Conservation (phyloP, 768 basidiomycete genomes). For the Panaeolus papilionaceus region DNA sequence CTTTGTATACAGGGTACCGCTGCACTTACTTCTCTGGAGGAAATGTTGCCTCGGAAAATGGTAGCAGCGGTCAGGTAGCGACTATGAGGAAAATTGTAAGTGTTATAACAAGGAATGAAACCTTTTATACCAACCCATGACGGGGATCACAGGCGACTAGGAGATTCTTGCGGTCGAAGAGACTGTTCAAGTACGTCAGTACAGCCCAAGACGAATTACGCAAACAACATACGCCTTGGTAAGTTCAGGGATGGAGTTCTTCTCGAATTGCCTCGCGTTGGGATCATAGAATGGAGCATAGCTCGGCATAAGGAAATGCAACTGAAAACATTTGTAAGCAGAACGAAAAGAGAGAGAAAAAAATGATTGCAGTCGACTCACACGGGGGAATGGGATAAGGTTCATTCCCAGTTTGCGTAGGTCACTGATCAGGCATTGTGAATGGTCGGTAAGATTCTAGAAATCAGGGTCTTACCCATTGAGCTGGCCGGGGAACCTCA, state of each 20-base stretch:
- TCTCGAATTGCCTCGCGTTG: conserved; percentile 64
- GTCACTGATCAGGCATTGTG: conserved; percentile 53
- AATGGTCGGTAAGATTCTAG: conserved; percentile 16
- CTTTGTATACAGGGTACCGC: conserved; percentile 22
- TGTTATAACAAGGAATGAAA: not conserved
- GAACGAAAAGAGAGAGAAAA: conserved; percentile 1
- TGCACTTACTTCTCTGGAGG: conserved; percentile 76
- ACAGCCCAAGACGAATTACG: not conserved
- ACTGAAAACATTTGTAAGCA: conserved; percentile 46
- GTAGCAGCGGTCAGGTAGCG: conserved; percentile 88
- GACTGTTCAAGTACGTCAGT: conserved; percentile 39
- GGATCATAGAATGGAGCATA: conserved; percentile 89
- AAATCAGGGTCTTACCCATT: conserved; percentile 64
- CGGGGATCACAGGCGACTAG: conserved; percentile 86
- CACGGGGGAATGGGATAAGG: conserved; percentile 94
- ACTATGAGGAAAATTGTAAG: conserved; percentile 40
- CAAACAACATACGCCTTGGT: conserved; percentile 65
- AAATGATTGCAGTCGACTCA: conserved; percentile 37
- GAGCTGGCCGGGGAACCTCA: conserved; percentile 93
- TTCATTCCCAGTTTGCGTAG: conserved; percentile 93
- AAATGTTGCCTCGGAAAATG: conserved; percentile 85
- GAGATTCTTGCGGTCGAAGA: conserved; percentile 83
- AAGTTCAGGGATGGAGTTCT: conserved; percentile 68
- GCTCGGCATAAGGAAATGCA: conserved; percentile 96
- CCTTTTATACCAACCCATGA: conserved; percentile 57